Evolutionary conservation across 495 filamentous ascomycete genomes (phyloP).

Genomic region (Polyplosphaeria fusca): DNA sequence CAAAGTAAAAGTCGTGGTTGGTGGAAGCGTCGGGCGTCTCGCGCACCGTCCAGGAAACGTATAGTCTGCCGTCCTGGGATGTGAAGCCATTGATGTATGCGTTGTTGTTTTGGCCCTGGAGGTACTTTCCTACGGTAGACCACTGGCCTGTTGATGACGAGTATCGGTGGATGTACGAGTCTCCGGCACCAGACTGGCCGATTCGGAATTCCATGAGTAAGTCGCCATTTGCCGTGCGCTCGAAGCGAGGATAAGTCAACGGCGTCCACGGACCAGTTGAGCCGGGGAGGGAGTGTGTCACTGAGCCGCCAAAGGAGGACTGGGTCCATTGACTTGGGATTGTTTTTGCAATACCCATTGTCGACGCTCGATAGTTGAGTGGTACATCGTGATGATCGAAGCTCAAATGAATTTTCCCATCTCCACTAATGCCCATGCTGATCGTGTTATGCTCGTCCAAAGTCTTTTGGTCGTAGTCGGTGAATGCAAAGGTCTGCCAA

Average conservation of each 20-base stretch:
- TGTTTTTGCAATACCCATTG: constrained; percentile 11
- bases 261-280: constrained; percentile 23
- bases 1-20: constrained; percentile 24
- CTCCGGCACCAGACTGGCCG: constrained; percentile 19
- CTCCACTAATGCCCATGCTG: constrained; percentile 18
- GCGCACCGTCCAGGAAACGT: constrained; percentile 21
- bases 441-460: constrained; percentile 28
- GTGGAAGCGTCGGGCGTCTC: constrained; percentile 23
- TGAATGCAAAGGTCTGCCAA: constrained; percentile 18
- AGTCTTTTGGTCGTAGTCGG: constrained; percentile 25
- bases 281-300: constrained; percentile 12
- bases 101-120: constrained; percentile 24
- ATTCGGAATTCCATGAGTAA: constrained; percentile 25
- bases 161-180: constrained; percentile 28
- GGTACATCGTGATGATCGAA: constrained; percentile 25
- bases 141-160: constrained; percentile 4
- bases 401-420: constrained; percentile 21
- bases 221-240: constrained; percentile 12
- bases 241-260: constrained; percentile 22
- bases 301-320: constrained; percentile 8
- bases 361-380: constrained; percentile 22
- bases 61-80: constrained; percentile 10
- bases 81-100: constrained; percentile 26
- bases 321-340: constrained; percentile 8
- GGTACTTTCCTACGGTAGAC: constrained; percentile 15